These are phyloP conservation scores for Entomortierella beljakovae DNA, from an alignment of 192 early-diverging fungal species.

Conservation along the genomic window DNA sequence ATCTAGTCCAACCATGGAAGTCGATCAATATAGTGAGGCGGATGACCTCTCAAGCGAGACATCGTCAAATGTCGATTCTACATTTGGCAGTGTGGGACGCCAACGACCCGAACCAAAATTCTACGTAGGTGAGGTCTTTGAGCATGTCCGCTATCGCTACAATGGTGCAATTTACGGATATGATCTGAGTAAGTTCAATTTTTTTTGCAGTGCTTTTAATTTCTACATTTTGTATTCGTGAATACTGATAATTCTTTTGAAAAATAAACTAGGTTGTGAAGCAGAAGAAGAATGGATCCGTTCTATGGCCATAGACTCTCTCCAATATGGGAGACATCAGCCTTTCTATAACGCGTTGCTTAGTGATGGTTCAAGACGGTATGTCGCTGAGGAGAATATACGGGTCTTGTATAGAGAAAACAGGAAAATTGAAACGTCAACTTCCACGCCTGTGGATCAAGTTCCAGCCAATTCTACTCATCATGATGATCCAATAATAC, in stretches of 20 bases:
- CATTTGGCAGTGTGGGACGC: constrained; percentile 21
- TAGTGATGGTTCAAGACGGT: constrained; percentile 31
- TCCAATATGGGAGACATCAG: constrained; percentile 34
- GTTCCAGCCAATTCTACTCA: not conserved
- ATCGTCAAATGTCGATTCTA: not conserved
- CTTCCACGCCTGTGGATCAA: constrained; percentile 10
- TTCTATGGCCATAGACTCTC: constrained; percentile 36
- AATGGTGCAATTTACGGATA: constrained; percentile 54
- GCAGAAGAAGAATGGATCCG: constrained; percentile 36
- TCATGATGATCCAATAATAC: not conserved
- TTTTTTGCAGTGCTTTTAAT: not conserved
- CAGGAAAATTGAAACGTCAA: not conserved
- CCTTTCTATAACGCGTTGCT: constrained; percentile 50
- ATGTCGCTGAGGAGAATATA: constrained; percentile 54
- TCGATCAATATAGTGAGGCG: not conserved
- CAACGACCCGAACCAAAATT: constrained; percentile 42
- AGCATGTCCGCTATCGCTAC: constrained; percentile 42
- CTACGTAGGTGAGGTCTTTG: constrained; percentile 54
- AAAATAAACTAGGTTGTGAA: constrained; percentile 35
- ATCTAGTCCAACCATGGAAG: too few species aligned
- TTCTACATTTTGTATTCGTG: not conserved
- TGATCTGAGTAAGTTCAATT: constrained; percentile 34
- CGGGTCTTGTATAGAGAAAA: constrained; percentile 36
- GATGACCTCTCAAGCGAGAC: not conserved
- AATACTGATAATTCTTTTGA: too few species aligned